These are phyloP conservation scores for Trametes punicea DNA, from an alignment of 768 basidiomycete genomes.

Conservation along the genomic window DNA sequence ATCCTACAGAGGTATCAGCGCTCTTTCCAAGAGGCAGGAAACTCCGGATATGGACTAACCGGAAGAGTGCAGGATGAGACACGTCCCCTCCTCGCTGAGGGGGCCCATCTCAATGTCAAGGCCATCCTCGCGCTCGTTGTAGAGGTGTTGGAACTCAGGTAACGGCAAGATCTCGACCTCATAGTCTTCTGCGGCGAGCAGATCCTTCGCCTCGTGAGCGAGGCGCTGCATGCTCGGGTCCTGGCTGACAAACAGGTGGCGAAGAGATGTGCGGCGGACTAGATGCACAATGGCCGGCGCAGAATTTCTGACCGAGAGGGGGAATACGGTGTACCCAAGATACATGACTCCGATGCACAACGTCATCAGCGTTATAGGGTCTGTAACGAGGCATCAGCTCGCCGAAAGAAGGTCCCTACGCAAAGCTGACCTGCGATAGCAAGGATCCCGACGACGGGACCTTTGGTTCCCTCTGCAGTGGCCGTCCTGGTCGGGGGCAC, in stretches of 20 bases:
- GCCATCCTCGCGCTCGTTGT: neutral
- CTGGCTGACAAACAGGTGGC: constrained; percentile 24
- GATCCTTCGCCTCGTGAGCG: constrained; percentile 15
- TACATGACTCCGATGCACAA: constrained; percentile 19
- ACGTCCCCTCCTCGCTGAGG: neutral
- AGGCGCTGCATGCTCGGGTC: constrained; percentile 22
- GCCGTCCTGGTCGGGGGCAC: constrained; percentile 2
- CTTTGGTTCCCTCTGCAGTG: neutral
- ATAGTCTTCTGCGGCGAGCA: constrained; percentile 5
- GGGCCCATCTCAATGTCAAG: neutral
- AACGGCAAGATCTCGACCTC: constrained; percentile 13
- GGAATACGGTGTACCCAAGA: constrained; percentile 29
- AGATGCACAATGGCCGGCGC: constrained; percentile 36
- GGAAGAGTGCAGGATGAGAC: constrained; percentile 20
- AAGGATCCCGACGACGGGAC: constrained; percentile 26
- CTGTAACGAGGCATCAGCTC: constrained; percentile 6
- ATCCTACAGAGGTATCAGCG: constrained; percentile 20
- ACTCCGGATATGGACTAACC: too few species aligned
- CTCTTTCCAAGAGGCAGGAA: too few species aligned
- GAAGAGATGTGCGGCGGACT: constrained; percentile 23
- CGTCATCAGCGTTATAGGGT: constrained; percentile 22
- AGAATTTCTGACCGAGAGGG: constrained; percentile 35
- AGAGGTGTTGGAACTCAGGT: constrained; percentile 22
- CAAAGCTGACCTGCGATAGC: constrained; percentile 7
- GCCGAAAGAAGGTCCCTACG: too few species aligned